Evolutionary conservation across 805 yeast genomes (phyloP), one percentile per base, ranked within the genome.

Genomic region (Barnettozyma salicaria): DNA sequence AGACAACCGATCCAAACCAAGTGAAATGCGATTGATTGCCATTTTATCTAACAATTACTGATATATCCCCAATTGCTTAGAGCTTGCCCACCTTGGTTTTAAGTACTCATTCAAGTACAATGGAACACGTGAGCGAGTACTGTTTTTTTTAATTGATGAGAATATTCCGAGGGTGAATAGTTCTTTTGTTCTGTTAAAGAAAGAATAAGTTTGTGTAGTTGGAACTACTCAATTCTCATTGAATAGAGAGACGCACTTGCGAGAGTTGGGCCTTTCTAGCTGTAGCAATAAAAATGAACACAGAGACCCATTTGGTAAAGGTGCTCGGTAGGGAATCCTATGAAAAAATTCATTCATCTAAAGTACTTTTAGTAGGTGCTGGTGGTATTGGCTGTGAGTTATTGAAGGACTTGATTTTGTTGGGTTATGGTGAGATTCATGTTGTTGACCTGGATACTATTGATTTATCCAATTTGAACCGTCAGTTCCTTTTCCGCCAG

Each of bases 371-470:
- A 61, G 94, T 89, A 3, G 97, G 97, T 4, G 95, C 97, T 1
- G 97, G 97, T 21, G 97, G 97, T 6, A 88, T 89, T 46, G 97
- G 97, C 2, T 89, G 96, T 57, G 97, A 89, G 58, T 63, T 89
- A 30, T 64, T 89, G 40, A 89, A 89, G 55, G 82, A 89, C 53
- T 64, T 89, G 34, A 76, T 85, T 5, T 61, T 87, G 44, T 68
- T 84, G 58, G 89, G 92, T 7, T 81, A 80, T 47, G 92, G 92
- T 3, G 94, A 85, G 52, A 80, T 89, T 39, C 95, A 87, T 55
- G 72, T 89, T 21, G 89, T 89, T n/a, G 99, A 92, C 61, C 68
- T 92, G 39, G 99, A 92, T 56, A 92, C 97, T 0, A 86, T 92
- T 49, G 97, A 95, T 46, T 65, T 92, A 22, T 82, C 95, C 38